Conservation (phyloP, 768 basidiomycete species). For the Lactarius tabidus region DNA sequence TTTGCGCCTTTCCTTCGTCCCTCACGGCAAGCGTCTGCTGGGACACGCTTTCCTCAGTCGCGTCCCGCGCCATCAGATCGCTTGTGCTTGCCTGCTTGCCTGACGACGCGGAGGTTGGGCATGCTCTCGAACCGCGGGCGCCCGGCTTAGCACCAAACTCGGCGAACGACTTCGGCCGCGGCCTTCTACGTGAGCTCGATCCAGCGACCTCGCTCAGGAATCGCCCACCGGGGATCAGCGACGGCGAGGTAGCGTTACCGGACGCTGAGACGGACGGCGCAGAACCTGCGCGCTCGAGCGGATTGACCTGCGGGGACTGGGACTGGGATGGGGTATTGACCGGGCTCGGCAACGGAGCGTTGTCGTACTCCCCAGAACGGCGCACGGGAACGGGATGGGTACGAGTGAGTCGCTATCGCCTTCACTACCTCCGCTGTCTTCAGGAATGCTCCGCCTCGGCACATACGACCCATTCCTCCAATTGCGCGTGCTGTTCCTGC, state of each 20-base stretch:
- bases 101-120: slow-evolving; percentile 54
- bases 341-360: slow-evolving; percentile 34
- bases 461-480: slow-evolving; percentile 16
- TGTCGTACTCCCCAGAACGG: slow-evolving; percentile 48
- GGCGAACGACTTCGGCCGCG: slow-evolving; percentile 64
- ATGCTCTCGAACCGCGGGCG: slow-evolving; percentile 71
- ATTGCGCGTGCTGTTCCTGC: slow-evolving; percentile 45
- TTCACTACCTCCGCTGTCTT: slow-evolving; percentile 17
- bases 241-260: slow-evolving; percentile 24
- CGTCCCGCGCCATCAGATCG: slow-evolving; percentile 58
- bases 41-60: slow-evolving; percentile 58
- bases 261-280: neutral
- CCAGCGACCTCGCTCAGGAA: slow-evolving; percentile 75
- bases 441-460: slow-evolving; percentile 15
- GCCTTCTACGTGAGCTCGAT: slow-evolving; percentile 45
- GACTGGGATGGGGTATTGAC: slow-evolving; percentile 12
- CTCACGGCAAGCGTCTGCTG: slow-evolving; percentile 72
- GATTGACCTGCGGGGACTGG: slow-evolving; percentile 2
- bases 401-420: slow-evolving; percentile 31
- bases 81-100: slow-evolving; percentile 52
- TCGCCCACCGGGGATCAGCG: slow-evolving; percentile 50
- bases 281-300: slow-evolving; percentile 19
- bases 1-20: slow-evolving; percentile 60
- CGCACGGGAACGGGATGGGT: slow-evolving; percentile 62
- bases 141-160: slow-evolving; percentile 52